Conservation (phyloP, 306 rosid species). For the Lathyrus tuberosus region DNA sequence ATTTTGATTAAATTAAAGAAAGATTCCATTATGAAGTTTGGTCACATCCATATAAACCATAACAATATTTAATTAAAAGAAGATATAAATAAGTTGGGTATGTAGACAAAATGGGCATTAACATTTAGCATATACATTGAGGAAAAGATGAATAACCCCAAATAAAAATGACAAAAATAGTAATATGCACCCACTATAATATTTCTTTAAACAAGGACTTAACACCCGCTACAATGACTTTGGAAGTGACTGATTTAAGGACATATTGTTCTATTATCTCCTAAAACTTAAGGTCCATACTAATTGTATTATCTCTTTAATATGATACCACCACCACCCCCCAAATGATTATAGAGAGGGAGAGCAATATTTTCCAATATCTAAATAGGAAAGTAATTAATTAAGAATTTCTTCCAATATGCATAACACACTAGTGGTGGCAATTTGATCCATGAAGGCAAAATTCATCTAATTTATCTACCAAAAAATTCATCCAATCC, state of each 20-base stretch:
- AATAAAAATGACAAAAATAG: slow-evolving; percentile 46
- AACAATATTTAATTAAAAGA: not conserved
- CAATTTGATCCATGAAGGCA: too few relatives aligned
- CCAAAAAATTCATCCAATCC: too few relatives aligned
- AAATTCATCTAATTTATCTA: too few relatives aligned
- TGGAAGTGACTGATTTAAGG: slow-evolving; percentile 23
- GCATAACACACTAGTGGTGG: too few relatives aligned
- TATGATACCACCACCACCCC: not conserved
- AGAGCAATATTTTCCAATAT: too few relatives aligned
- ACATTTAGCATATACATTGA: slow-evolving; percentile 30
- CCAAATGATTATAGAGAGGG: too few relatives aligned
- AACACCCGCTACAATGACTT: slow-evolving; percentile 41
- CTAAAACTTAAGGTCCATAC: slow-evolving; percentile 36
- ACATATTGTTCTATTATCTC: slow-evolving; percentile 1
- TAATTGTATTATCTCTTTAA: slow-evolving; percentile 13
- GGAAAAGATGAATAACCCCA: slow-evolving; percentile 20
- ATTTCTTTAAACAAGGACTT: slow-evolving; percentile 49
- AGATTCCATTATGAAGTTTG: slow-evolving; percentile 58
- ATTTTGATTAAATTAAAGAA: slow-evolving; percentile 36
- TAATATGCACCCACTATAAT: slow-evolving; percentile 29
- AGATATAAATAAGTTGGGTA: slow-evolving; percentile 19
- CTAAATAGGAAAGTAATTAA: not conserved
- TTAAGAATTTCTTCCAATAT: not conserved
- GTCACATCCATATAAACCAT: slow-evolving; percentile 41
- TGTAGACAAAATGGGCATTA: slow-evolving; percentile 30